Base-by-base conservation (phyloP, 805 yeast genomes). In the Monosporozyma servazzii region DNA sequence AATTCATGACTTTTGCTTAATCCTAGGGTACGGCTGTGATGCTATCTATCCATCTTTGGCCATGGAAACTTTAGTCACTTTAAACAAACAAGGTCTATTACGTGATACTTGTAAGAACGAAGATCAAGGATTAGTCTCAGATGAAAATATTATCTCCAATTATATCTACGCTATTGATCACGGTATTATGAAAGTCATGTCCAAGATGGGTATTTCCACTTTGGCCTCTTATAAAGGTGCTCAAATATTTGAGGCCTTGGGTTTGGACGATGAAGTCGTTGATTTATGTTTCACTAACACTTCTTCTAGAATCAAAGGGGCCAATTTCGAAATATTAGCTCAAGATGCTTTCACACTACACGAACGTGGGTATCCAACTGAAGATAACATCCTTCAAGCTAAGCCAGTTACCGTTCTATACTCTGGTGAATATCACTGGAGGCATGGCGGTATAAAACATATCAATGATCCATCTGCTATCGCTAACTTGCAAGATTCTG, bases 211-310 rank as follows among this genome's bases (percentile, higher is more conserved):
- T 76, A 93, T 91, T 61, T 90, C 98, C 31, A 93, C 99, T 30
- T 76, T 91, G 67, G 96, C 97, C 11, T 88, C 96, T n/a, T 91
- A 91, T 73, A 91, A 91, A 73, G 98, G 98, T 71, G 99, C 99
- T 29, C 99, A 91, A 75, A 93, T 91, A 65, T 91, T 93, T 68
- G 99, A 91, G 72, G 96, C 96, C 48, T 75, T 91, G 55, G 99
- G 99, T 70, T 82, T 91, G 55, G 97, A 93, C 68, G 88, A 90
- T 72, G 82, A 95, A 9, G 97, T 91, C 48, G 86, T 91, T 58
- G 97, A 91, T 75, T 77, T 89, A 60, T 93, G 98, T 73, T 91
- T 91, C 70, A 87, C 95, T 17, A 97, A 97, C 64, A 93, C 99
- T 42, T 96, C 99, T 11, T 89, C 97, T 23, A 81, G 99, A 76